Base-by-base conservation (phyloP, 192 early-diverging fungal genomes). In the Lunasporangiospora selenospora region DNA sequence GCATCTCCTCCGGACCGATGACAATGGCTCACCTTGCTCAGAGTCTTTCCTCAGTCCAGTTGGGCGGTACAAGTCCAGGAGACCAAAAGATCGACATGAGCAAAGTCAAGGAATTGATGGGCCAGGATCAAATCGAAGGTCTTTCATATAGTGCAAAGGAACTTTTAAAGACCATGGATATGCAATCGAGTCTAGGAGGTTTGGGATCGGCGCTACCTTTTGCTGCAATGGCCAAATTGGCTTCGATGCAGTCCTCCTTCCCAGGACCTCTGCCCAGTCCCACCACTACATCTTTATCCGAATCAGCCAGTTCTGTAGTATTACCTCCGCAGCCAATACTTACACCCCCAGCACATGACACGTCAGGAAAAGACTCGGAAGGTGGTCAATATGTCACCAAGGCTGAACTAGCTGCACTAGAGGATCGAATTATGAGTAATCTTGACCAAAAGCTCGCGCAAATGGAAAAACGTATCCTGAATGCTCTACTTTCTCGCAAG, bases 61-160 rank as follows among this genome's bases (percentile, higher is more conserved):
- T n/a, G n/a, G n/a, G n/a, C n/a, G n/a, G n/a, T n/a, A n/a, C n/a
- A n/a, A n/a, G n/a, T n/a, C n/a, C n/a, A n/a, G n/a, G n/a, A n/a
- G n/a, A n/a, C n/a, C n/a, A n/a, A n/a, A n/a, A n/a, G n/a, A 48
- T 73, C 60, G 61, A 73, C 39, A 6, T 73, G 13, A 54, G 44
- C 15, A 61, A 45, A 15, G 60, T 73, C 19, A 29, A 45, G 10
- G 53, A 42, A 6, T 47, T 73, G 61, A 15, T 73, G 6, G 41
- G 61, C 33, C 60, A 63, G 27, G 30, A 52, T 21, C 53, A 63
- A 21, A 31, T 73, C 26, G 61, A 58, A 4, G 39, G 23, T 40
- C n/a, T 73, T 15, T 42, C 69, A 13, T 47, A 73, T 24, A 48
- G 59, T 23, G 61, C 69, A 8, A 62, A 44, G 36, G 48, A 62